Conservation (phyloP, 2,329 filamentous ascomycete species). For the Botrytis tulipae region DNA sequence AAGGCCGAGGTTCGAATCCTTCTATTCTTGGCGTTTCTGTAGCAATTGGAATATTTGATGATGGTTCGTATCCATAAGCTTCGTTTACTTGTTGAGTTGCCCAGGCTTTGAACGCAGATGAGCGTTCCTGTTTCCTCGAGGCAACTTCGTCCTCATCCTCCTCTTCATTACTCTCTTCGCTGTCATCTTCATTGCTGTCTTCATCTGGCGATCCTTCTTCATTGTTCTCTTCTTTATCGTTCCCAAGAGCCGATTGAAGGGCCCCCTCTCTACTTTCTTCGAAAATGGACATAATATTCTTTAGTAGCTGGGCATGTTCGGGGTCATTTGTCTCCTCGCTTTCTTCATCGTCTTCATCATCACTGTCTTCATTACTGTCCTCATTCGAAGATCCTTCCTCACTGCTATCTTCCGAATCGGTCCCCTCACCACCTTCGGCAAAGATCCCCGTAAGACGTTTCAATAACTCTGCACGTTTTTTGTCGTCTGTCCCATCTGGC, state of each 20-base stretch:
- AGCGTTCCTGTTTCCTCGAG: slow-evolving; percentile 43
- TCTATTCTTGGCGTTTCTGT: slow-evolving; percentile 51
- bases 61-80: slow-evolving; percentile 64
- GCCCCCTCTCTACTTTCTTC: slow-evolving; percentile 7
- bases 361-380: not conserved
- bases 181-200: slow-evolving; percentile 22
- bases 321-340: not conserved
- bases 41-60: slow-evolving; percentile 40
- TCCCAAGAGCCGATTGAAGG: not conserved
- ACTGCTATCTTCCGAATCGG: not conserved
- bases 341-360: not conserved
- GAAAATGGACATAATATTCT: slow-evolving; percentile 9
- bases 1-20: slow-evolving; percentile 64
- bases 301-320: slow-evolving; percentile 8
- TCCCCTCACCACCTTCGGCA: not conserved
- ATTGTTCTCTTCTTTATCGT: slow-evolving; percentile 31
- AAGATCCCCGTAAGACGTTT: slow-evolving; percentile 16
- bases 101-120: slow-evolving; percentile 88
- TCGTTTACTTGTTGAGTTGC: slow-evolving; percentile 83
- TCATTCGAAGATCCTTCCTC: slow-evolving; percentile 5
- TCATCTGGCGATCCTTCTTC: slow-evolving; percentile 24
- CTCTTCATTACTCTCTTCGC: slow-evolving; percentile 30
- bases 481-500: slow-evolving; percentile 24
- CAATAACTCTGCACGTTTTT: slow-evolving; percentile 3
- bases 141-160: slow-evolving; percentile 37